phyloP scores from a whole-genome alignment of 2,329 filamentous ascomycete species.

The Exophiala mesophila region DNA sequence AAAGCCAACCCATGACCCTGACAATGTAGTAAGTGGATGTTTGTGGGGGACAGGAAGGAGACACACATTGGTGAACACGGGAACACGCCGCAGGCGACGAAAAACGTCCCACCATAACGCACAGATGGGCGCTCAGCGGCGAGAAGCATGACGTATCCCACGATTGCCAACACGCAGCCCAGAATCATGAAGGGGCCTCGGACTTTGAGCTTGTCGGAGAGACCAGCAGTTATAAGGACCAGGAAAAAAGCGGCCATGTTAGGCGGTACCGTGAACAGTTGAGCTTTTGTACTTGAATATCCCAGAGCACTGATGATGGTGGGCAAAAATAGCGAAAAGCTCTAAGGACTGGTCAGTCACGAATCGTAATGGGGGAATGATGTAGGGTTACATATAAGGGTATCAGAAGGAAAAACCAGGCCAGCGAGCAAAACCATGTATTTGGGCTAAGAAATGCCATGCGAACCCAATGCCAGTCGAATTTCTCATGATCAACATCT shows the following conservation, averaged over 20 bases:
- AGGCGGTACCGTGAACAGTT: slow-evolving; percentile 22
- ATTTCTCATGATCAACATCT: slow-evolving; percentile 15
- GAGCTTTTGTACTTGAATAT: slow-evolving; percentile 28
- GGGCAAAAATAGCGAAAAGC: slow-evolving; percentile 22
- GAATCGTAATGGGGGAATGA: slow-evolving; percentile 34
- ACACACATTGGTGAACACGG: slow-evolving; percentile 41
- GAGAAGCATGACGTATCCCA: slow-evolving; percentile 36
- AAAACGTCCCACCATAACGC: slow-evolving; percentile 36
- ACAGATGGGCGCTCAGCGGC: slow-evolving; percentile 29
- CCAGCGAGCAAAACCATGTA: slow-evolving; percentile 28
- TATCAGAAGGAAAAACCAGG: slow-evolving; percentile 21
- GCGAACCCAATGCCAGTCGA: slow-evolving; percentile 38
- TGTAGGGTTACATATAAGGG: slow-evolving; percentile 37
- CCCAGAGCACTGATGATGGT: slow-evolving; percentile 31
- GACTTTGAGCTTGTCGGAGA: slow-evolving; percentile 32
- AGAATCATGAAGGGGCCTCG: slow-evolving; percentile 33
- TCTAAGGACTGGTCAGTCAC: slow-evolving; percentile 37
- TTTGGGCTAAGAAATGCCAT: slow-evolving; percentile 31
- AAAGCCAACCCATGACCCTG: slow-evolving; percentile 43
- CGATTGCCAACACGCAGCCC: slow-evolving; percentile 31
- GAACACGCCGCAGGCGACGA: slow-evolving; percentile 32
- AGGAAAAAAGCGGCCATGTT: slow-evolving; percentile 22
- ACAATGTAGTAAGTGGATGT: slow-evolving; percentile 56
- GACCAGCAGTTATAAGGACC: slow-evolving; percentile 32
- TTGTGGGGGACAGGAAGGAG: slow-evolving; percentile 36